phyloP scores from a whole-genome alignment of 2,329 filamentous ascomycete species.

The Ceratocystis diversiconidia region DNA sequence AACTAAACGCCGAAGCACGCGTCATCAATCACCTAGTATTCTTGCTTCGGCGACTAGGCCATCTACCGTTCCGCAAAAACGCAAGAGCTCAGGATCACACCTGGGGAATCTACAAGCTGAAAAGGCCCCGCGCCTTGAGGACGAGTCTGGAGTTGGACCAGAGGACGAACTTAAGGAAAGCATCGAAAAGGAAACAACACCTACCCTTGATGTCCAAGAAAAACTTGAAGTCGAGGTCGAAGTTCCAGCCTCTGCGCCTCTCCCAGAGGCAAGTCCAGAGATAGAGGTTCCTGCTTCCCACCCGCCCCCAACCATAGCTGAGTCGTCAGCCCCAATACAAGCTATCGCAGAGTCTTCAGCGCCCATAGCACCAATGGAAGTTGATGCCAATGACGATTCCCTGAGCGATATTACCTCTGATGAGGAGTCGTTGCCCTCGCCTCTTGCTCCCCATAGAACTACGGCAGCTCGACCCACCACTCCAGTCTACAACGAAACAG shows the following conservation, averaged over 20 bases:
- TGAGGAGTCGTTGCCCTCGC: constrained; percentile 24
- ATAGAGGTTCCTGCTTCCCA: constrained; percentile 16
- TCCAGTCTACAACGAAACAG: constrained; percentile 29
- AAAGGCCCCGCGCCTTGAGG: constrained; percentile 26
- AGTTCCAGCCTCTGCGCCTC: constrained; percentile 9
- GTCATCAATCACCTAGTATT: constrained; percentile 11
- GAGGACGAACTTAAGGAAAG: constrained; percentile 10
- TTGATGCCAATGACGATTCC: constrained; percentile 18
- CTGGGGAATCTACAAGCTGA: constrained; percentile 28
- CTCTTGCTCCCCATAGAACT: constrained; percentile 24
- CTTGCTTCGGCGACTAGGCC: background rate
- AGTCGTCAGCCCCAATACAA: background rate
- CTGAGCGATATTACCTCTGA: constrained; percentile 22
- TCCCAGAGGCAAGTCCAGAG: background rate
- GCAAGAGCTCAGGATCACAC: constrained; percentile 39
- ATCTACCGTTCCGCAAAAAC: constrained; percentile 29
- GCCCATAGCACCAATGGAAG: constrained; percentile 12
- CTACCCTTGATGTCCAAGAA: background rate
- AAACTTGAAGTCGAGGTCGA: constrained; percentile 15
- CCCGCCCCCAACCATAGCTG: constrained; percentile 7
- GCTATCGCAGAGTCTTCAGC: background rate
- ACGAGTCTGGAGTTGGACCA: constrained; percentile 21
- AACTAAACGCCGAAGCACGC: constrained; percentile 32
- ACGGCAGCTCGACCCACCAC: constrained; percentile 27
- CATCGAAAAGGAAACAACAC: no score